Conservation (phyloP, 1,284 basidiomycete genomes). For the Thecaphora frezii region DNA sequence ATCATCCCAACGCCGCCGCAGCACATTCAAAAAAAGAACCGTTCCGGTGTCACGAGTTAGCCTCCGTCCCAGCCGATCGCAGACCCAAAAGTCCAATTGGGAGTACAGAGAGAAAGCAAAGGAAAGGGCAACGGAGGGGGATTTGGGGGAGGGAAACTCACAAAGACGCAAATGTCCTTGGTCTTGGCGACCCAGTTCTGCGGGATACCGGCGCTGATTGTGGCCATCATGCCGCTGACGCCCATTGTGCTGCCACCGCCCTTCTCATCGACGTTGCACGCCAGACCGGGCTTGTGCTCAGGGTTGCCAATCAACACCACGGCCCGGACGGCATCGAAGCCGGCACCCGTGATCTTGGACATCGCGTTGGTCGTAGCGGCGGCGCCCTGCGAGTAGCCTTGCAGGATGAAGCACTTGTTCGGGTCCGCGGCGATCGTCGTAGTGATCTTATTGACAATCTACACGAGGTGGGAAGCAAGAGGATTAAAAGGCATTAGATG, state of each 20-base stretch:
- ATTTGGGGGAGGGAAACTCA: no score
- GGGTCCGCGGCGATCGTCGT: conserved; percentile 13
- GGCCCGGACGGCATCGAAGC: conserved; percentile 48
- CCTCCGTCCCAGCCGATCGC: not conserved
- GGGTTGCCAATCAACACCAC: conserved; percentile 57
- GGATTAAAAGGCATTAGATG: not conserved
- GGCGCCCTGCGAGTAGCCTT: conserved; percentile 50
- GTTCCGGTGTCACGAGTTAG: no score
- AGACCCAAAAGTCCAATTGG: not conserved
- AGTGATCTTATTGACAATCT: conserved; percentile 25
- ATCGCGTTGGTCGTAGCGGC: conserved; percentile 54
- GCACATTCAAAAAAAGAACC: no score
- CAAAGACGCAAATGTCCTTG: conserved; percentile 51
- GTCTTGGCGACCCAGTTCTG: conserved; percentile 47
- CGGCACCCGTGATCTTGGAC: conserved; percentile 25
- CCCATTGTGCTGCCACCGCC: conserved; percentile 44
- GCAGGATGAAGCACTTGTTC: conserved; percentile 28
- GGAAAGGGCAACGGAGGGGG: no score
- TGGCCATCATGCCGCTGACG: conserved; percentile 27
- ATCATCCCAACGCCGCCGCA: no score
- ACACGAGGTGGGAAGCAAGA: not conserved
- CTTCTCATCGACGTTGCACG: conserved; percentile 51
- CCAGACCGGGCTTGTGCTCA: conserved; percentile 42
- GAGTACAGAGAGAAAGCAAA: conserved; percentile 1
- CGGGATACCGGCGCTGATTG: conserved; percentile 27